Base-by-base conservation (phyloP, 106 monocot genomes). In the Acorus gramineus region DNA sequence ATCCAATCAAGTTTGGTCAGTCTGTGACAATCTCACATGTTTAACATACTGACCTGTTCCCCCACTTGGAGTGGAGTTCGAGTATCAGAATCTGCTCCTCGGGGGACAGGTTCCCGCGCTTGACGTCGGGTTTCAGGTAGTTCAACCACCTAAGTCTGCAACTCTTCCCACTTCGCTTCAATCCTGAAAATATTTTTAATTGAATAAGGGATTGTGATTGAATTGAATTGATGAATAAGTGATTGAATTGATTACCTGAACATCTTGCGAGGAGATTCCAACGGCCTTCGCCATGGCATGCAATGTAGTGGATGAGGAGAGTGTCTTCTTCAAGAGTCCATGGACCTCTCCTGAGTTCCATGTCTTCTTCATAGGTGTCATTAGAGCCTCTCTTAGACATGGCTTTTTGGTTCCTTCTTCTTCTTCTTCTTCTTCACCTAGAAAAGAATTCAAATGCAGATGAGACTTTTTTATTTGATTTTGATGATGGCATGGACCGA, bases 51-150 rank as follows among this genome's bases (percentile, higher is more conserved):
- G 28, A 81, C 85, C 86, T 70, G 64, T 86, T 86, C 13, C 86
- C 86, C 86, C 86, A 86, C 71, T 77, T 82, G 59, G 86, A 86
- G 56, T 86, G 86, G 50, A 86, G 82, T 42, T 86, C 86, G 3
- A 86, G 71, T 42, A 86, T 86, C 48, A 86, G 43, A 64, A 77
- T 74, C 61, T 86, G 86, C 57, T 86, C 86, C 55, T 86, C 86
- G 0, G 82, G 74, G 6, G 82, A 62, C 3, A 86, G 67, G 8
- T 86, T 86, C 45, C 86, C 86, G 10, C 82, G 66, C 65, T 80
- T 86, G 11, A 86, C 70, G 62, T 86, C 86, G 9, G 86, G 86
- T 56, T 82, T 82, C 42, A 86, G 62, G 53, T 86, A 86, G 53
- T 86, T 86, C 51, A 86, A 62, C 86, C 86, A 86, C 54, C 86